phyloP scores from a whole-genome alignment of 495 filamentous ascomycete species.

The Aspergillus nanangensis region DNA sequence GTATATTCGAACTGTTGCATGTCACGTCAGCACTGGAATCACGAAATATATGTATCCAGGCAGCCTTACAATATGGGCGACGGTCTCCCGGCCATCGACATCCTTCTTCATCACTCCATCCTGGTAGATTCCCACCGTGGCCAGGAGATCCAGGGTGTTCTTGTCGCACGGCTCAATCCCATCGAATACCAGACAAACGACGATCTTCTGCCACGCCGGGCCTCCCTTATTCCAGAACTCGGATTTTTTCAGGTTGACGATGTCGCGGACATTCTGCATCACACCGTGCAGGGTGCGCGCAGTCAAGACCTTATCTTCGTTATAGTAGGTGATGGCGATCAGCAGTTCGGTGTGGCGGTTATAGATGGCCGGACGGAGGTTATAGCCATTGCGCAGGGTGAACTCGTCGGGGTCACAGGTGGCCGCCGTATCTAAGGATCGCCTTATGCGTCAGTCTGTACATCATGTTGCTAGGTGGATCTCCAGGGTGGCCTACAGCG shows the following conservation, averaged over 20 bases:
- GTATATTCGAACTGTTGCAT: constrained; percentile 84
- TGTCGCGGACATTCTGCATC: constrained; percentile 97
- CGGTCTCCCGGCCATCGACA: constrained; percentile 92
- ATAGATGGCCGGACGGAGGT: constrained; percentile 96
- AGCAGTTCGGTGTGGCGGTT: constrained; percentile 96
- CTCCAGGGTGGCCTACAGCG: no score
- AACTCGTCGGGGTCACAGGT: constrained; percentile 98
- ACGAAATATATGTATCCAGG: background rate
- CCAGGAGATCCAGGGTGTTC: constrained; percentile 87
- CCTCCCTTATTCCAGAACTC: constrained; percentile 99
- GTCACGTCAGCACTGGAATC: background rate
- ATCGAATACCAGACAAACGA: constrained; percentile 91
- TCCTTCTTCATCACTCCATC: constrained; percentile 98
- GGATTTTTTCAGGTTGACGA: constrained; percentile 95
- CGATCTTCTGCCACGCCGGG: constrained; percentile 98
- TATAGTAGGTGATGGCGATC: constrained; percentile 98
- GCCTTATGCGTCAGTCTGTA: background rate
- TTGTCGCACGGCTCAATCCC: constrained; percentile 98
- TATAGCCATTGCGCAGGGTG: constrained; percentile 97
- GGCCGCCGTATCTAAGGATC: constrained; percentile 75
- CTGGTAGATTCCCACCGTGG: constrained; percentile 92
- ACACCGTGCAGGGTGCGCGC: constrained; percentile 91
- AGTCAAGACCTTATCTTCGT: constrained; percentile 94
- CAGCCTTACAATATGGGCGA: constrained; percentile 73
- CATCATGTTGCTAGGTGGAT: no score